Percentiles rank a stretch among this genome's conserved stretches.
phyloP scores from a whole-genome alignment of 495 filamentous ascomycete genomes.

The Staphylotrichum tortipilum region DNA sequence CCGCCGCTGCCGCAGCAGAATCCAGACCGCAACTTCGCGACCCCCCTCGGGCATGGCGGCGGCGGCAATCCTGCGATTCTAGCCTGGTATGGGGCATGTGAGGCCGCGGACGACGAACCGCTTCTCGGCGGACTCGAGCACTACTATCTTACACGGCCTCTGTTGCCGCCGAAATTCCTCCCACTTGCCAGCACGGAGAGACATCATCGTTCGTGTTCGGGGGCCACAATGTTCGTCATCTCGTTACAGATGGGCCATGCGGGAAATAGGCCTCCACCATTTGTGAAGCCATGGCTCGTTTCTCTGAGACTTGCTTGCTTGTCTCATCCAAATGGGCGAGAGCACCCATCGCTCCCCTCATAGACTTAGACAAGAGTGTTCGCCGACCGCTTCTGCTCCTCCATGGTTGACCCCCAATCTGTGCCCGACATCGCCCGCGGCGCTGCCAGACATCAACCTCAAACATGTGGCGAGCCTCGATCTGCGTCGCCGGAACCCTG shows the following conservation, averaged over 20 bases:
- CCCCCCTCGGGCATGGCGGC: too few relatives aligned
- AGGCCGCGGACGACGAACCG: too few relatives aligned
- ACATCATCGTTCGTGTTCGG: conserved; percentile 17
- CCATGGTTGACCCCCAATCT: not conserved
- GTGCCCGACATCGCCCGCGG: conserved; percentile 1
- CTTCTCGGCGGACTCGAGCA: too few relatives aligned
- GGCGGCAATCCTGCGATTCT: too few relatives aligned
- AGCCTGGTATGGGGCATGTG: too few relatives aligned
- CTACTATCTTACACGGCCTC: not conserved
- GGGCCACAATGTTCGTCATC: conserved; percentile 21
- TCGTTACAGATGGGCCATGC: conserved; percentile 15
- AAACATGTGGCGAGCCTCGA: conserved; percentile 9
- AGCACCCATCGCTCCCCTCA: not conserved
- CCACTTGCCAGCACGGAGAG: not conserved
- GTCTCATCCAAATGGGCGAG: conserved; percentile 9
- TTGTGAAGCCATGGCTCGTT: not conserved
- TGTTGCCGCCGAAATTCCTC: not conserved
- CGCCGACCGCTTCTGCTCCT: not conserved
- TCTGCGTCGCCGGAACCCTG: conserved; percentile 2
- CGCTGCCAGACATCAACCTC: conserved; percentile 6
- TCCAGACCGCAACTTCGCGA: not conserved
- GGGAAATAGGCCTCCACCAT: not conserved
- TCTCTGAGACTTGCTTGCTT: conserved; percentile 1
- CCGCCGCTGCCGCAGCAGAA: not conserved
- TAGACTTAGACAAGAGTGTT: not conserved